Evolutionary conservation across 148 eudicot species (phyloP), one percentile per base, ranked within the genome.

Genomic region (Mesembryanthemum crystallinum): DNA sequence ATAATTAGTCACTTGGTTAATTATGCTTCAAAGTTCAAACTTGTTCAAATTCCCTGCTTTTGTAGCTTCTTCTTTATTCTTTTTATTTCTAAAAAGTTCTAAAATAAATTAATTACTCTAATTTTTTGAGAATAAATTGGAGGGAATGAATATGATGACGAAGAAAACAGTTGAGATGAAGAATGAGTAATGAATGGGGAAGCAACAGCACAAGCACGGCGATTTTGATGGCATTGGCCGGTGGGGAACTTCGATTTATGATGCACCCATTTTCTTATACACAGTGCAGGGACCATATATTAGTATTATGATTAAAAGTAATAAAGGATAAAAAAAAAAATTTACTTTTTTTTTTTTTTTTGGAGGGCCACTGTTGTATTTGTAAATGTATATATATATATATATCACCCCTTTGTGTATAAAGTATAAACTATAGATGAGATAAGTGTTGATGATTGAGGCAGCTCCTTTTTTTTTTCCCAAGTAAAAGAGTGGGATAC

Each of bases 121-220:
- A n/a, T n/a, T 23, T 23, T 42, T 42, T 9, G 27, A 67, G 54
- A 23, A 67, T 28, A 25, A n/a, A 27, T 47, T 63, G 14, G 27
- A 43, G 51, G 32, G 21, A 21, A 18, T 45, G n/a, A n/a, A n/a
- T n/a, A n/a, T n/a, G 14, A 73, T 73, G 76, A 73, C 54, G 57
- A 30, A 49, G 15, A 14, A 37, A 58, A 58, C 54, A 60, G 55
- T 73, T 37, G 67, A 39, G 45, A 5, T 45, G 49, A 45, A 21
- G 21, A 21, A 67, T 42, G 30, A 43, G 13, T 52, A 55, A 73
- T 42, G 68, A 73, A 62, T 58, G 49, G 1, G 3, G 29, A 54
- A 3, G 64, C 23, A 67, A 67, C 71, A 52, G 25, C 58, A 21
- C 62, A 71, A 71, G 73, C 75, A 72, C 75, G 64, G 54, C 54